These are phyloP conservation scores for Camelina hispida DNA, from an alignment of 345 rosid genomes.

Conservation along the genomic window DNA sequence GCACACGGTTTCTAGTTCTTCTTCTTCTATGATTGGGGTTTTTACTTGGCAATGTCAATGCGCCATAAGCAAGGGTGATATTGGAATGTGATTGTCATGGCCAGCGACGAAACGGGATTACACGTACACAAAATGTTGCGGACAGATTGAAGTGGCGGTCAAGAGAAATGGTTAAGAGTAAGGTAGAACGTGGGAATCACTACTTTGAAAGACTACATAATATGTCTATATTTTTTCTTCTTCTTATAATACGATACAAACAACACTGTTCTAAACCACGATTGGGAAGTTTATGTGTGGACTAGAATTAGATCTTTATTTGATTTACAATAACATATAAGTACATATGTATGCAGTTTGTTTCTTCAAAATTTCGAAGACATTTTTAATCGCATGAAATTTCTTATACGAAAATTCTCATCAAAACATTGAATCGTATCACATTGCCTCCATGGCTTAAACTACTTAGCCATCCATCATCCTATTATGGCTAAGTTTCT, in stretches of 20 bases:
- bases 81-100: conserved; percentile 1
- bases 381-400: background rate
- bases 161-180: conserved; percentile 21
- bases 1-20: background rate
- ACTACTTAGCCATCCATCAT: too few species aligned
- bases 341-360: background rate
- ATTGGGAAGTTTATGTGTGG: background rate
- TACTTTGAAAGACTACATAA: conserved; percentile 18
- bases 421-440: too few species aligned
- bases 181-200: conserved; percentile 33
- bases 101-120: background rate
- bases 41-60: conserved; percentile 30
- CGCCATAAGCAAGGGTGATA: conserved; percentile 10
- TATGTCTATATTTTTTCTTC: background rate
- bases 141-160: conserved; percentile 17
- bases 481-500: background rate
- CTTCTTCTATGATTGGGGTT: background rate
- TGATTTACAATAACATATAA: too few species aligned
- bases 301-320: too few species aligned
- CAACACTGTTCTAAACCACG: too few species aligned
- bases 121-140: background rate
- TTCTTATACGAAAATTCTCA: too few species aligned
- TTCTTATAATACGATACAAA: background rate
- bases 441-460: too few species aligned
- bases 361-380: background rate